Evolutionary conservation across 2,329 filamentous ascomycete genomes (phyloP).

Genomic region (Penicillium corylophilum): DNA sequence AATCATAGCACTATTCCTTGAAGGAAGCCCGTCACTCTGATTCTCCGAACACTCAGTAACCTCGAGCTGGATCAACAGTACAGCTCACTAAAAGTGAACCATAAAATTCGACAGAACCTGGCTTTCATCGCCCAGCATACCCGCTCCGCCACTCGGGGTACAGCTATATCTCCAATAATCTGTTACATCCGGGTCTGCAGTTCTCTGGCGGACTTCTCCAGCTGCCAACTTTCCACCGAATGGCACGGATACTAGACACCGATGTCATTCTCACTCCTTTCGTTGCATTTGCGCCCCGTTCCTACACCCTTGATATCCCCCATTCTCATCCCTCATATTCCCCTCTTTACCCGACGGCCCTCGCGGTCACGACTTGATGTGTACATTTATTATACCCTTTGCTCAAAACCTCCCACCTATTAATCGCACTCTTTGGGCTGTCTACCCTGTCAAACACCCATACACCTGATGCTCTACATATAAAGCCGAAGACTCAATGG

Average conservation of each 20-base stretch:
- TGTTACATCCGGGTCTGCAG: neutral
- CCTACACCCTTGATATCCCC: neutral
- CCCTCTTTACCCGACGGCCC: neutral
- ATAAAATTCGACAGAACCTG: neutral
- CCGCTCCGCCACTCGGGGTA: neutral
- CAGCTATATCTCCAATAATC: neutral
- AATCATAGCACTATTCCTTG: conserved; percentile 12
- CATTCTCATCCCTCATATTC: neutral
- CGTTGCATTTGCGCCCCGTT: neutral
- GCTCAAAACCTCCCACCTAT: conserved; percentile 3
- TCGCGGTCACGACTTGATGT: conserved; percentile 22
- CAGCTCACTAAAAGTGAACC: neutral
- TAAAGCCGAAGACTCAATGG: neutral
- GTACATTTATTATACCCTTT: conserved; percentile 25
- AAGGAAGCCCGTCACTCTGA: neutral
- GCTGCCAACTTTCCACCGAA: neutral
- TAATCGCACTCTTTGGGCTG: conserved; percentile 2
- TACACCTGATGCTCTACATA: neutral
- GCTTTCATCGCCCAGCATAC: neutral
- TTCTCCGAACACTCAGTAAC: neutral
- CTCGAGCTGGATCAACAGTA: neutral
- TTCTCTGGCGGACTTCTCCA: neutral
- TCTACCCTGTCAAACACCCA: neutral
- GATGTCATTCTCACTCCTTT: neutral
- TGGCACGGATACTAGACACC: neutral